Evolutionary conservation across 2,329 filamentous ascomycete genomes (phyloP).

Genomic region (Coniella vitis): DNA sequence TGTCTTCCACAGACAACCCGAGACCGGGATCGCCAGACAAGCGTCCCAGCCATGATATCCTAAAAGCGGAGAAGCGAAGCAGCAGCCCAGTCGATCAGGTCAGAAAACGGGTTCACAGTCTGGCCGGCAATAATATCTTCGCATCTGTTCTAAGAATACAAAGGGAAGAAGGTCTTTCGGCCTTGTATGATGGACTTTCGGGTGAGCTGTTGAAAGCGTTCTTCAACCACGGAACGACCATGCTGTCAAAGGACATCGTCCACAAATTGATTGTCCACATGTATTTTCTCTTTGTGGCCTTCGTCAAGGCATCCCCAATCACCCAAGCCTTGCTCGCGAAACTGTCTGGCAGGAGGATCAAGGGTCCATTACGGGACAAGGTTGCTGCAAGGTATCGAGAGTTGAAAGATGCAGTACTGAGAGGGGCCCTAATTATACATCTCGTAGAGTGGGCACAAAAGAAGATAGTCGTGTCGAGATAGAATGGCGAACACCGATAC

Average conservation of each 20-base stretch:
- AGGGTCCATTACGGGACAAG: neutral
- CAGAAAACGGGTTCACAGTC: constrained; percentile 20
- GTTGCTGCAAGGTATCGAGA: neutral
- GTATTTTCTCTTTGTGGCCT: constrained; percentile 59
- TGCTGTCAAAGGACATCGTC: constrained; percentile 75
- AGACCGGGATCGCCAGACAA: constrained; percentile 22
- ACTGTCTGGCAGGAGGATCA: constrained; percentile 2
- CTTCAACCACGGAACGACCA: constrained; percentile 78
- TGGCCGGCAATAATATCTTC: constrained; percentile 48
- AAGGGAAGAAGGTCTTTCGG: constrained; percentile 57
- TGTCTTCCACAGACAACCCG: constrained; percentile 32
- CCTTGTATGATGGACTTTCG: constrained; percentile 68
- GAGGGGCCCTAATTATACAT: constrained; percentile 18
- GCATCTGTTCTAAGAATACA: constrained; percentile 52
- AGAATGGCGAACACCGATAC: neutral
- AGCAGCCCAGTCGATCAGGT: constrained; percentile 12
- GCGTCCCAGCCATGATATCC: constrained; percentile 13
- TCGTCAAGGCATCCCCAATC: constrained; percentile 36
- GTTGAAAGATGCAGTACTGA: constrained; percentile 10
- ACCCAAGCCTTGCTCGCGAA: constrained; percentile 28
- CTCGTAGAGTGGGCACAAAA: constrained; percentile 20
- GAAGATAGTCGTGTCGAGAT: constrained; percentile 13
- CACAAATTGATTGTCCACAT: constrained; percentile 64
- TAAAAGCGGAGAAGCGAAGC: neutral
- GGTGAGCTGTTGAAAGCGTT: constrained; percentile 78